Base-by-base conservation (phyloP, 768 basidiomycete species). In the Phlegmacium glaucopus region DNA sequence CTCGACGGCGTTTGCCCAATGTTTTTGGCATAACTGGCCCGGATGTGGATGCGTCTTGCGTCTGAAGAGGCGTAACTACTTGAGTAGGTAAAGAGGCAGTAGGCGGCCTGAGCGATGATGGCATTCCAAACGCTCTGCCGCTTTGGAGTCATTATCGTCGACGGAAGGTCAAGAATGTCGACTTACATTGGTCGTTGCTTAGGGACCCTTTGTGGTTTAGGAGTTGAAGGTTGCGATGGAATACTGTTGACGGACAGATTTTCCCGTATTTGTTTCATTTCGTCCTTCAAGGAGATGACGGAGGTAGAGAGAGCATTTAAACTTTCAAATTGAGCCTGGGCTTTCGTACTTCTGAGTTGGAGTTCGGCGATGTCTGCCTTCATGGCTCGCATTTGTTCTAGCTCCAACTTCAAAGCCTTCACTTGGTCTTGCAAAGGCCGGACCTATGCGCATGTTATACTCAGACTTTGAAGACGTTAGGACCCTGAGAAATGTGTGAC, bases 1-100 rank as follows among this genome's bases (percentile, higher is more conserved):
- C 79, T 50, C 85, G 72, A 42, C 72, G 76, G 28, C 83, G 79
- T 60, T 88, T 89, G n/a, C 87, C 86, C 13, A 88, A 71, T 26
- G 72, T 68, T 16, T 66, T 74, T 36, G 72, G 69, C 4, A 72
- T 60, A 9, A 71, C 75, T 35, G 75, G 71, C 50, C 22, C 64
- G 70, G 17, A 61, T 53, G 6, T 58, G 47, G n/a, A 52, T 34
- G 29, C 17, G 44, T 10, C 39, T 48, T 16, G 60, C 22, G 22
- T 22, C 22, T 22, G 22, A 5, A 22, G 22, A 22, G 22, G 22
- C 5, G 22, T 22, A 22, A 22, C 22, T 22, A 22, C 22, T 5
- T 22, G 22, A 22, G 22, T 40, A 40, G 28, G 49, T 25, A 9
- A 39, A 22, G 18, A 45, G 28, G 32, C 22, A 22, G 45, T 39